Conservation (phyloP, 2,329 filamentous ascomycete genomes). For the Hypoxylon sp. region DNA sequence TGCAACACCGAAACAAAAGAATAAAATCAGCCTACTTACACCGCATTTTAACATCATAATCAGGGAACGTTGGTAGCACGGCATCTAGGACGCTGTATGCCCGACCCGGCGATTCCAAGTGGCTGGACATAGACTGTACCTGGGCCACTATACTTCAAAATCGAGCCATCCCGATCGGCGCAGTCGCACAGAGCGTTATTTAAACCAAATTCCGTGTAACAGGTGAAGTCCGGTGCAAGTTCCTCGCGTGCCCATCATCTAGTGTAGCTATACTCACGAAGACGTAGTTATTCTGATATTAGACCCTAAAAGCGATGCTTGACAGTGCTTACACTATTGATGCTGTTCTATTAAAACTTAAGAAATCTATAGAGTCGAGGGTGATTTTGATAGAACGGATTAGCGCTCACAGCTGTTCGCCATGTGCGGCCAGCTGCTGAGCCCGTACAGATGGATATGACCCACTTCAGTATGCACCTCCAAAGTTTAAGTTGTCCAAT, state of each 20-base stretch:
- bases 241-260: not conserved
- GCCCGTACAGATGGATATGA: not conserved
- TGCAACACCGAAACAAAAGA: constrained; percentile 4
- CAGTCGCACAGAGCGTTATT: constrained; percentile 9
- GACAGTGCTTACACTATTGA: not conserved
- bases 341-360: not conserved
- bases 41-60: constrained; percentile 8
- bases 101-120: constrained; percentile 23
- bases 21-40: constrained; percentile 1
- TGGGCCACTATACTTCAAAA: not conserved
- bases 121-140: constrained; percentile 13
- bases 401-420: too few species aligned
- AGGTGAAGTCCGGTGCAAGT: not conserved
- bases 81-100: constrained; percentile 13
- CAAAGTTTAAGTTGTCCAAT: constrained; percentile 4
- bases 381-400: not conserved
- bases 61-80: constrained; percentile 23
- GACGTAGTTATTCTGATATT: too few species aligned
- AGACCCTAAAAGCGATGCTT: not conserved
- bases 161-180: constrained; percentile 13
- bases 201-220: not conserved
- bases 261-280: not conserved
- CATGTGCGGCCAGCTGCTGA: too few species aligned
- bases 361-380: not conserved
- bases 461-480: constrained; percentile 1